These are phyloP conservation scores for Tetracentron sinense DNA, from an alignment of 164 flowering plant species.

Conservation along the genomic window DNA sequence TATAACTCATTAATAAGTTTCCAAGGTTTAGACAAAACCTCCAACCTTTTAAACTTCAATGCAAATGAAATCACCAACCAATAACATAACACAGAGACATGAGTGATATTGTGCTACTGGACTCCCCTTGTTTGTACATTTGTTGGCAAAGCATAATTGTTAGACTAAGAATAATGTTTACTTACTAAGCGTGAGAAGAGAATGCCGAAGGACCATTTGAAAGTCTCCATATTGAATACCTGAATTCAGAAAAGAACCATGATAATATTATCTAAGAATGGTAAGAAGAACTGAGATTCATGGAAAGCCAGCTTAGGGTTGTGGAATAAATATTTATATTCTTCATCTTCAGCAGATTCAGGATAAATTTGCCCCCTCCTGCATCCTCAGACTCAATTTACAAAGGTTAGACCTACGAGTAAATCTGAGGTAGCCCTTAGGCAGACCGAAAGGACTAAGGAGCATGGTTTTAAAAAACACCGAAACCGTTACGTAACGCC, in stretches of 20 bases:
- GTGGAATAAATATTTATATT: background rate
- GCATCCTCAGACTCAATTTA: no score
- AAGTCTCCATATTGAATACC: slow-evolving; percentile 89
- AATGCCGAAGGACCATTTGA: slow-evolving; percentile 97
- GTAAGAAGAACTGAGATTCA: background rate
- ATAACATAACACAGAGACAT: background rate
- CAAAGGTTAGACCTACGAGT: no score
- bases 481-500: no score
- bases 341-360: background rate
- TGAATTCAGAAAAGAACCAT: slow-evolving; percentile 22
- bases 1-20: no score
- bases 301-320: background rate
- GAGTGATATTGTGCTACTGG: background rate
- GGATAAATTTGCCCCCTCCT: no score
- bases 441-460: no score
- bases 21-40: no score
- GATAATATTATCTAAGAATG: background rate
- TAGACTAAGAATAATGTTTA: slow-evolving; percentile 2
- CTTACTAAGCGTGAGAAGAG: slow-evolving; percentile 96
- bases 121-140: background rate
- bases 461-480: no score
- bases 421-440: no score
- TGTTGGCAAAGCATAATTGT: background rate
- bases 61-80: no score
- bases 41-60: no score